Percentiles rank a stretch among this genome's conserved stretches.
Conservation (phyloP, 768 basidiomycete species). For the Lyophyllum decastes region DNA sequence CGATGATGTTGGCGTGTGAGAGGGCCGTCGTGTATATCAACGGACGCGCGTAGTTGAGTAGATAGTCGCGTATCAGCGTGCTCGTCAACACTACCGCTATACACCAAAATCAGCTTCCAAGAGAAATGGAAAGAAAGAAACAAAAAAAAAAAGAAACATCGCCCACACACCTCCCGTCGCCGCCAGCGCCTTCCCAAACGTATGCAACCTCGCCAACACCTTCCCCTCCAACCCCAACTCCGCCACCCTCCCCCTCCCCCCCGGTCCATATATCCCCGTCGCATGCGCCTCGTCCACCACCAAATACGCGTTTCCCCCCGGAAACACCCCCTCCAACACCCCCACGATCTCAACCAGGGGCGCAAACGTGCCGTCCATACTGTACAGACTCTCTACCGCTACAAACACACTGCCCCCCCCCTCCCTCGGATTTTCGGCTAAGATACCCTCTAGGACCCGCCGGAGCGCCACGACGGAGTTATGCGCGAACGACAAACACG, state of each 20-base stretch:
- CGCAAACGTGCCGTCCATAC: slow-evolving; percentile 94
- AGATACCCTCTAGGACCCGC: slow-evolving; percentile 41
- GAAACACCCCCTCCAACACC: slow-evolving; percentile 60
- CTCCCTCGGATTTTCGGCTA: slow-evolving; percentile 26
- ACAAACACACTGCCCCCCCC: slow-evolving; percentile 66
- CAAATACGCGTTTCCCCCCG: slow-evolving; percentile 64
- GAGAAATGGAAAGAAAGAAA: background rate
- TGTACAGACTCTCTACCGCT: slow-evolving; percentile 87
- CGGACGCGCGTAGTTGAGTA: slow-evolving; percentile 90
- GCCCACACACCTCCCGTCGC: slow-evolving; percentile 82
- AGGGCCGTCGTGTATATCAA: slow-evolving; percentile 92
- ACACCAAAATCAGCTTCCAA: background rate
- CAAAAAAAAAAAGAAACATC: background rate
- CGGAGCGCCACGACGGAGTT: slow-evolving; percentile 63
- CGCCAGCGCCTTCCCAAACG: slow-evolving; percentile 91
- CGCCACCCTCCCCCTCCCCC: slow-evolving; percentile 75
- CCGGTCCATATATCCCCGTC: slow-evolving; percentile 83
- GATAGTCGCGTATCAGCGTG: slow-evolving; percentile 73
- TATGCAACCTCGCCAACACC: slow-evolving; percentile 80
- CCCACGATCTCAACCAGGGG: slow-evolving; percentile 71
- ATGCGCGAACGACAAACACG: slow-evolving; percentile 60
- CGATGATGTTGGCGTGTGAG: slow-evolving; percentile 73
- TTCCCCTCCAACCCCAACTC: slow-evolving; percentile 68
- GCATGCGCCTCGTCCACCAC: slow-evolving; percentile 94
- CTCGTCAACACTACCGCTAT: slow-evolving; percentile 77